Percentiles rank a stretch among this genome's conserved stretches.
These are phyloP conservation scores for Candida pini DNA, from an alignment of 805 yeast genomes.

Conservation along the genomic window DNA sequence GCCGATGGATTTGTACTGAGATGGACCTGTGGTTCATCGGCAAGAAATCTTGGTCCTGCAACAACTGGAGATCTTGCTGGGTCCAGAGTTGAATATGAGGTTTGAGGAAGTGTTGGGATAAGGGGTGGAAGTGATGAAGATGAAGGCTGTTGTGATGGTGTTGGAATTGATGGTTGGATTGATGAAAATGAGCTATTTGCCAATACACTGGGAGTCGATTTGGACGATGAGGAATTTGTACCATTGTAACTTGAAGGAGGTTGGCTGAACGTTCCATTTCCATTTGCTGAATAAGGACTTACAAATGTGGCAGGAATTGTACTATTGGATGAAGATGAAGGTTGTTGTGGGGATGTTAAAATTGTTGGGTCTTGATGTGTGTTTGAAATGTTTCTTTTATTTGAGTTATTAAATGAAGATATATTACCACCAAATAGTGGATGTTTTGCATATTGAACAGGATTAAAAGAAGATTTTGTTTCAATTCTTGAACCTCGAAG, in stretches of 20 bases:
- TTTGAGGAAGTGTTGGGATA: not conserved
- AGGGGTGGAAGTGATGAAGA: slow-evolving; percentile 1
- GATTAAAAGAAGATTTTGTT: slow-evolving; percentile 41
- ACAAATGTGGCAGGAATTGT: not conserved
- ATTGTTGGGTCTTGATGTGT: no score
- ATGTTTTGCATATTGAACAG: slow-evolving; percentile 68
- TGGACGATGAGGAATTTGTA: not conserved
- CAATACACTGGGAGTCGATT: no score
- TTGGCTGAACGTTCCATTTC: not conserved
- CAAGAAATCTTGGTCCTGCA: slow-evolving; percentile 24
- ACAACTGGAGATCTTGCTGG: slow-evolving; percentile 17
- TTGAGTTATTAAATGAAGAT: not conserved
- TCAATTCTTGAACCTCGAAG: slow-evolving; percentile 33
- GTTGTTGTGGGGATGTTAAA: not conserved
- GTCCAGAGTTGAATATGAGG: slow-evolving; percentile 21
- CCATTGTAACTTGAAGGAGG: not conserved
- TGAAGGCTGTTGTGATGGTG: not conserved
- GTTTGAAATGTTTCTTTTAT: slow-evolving; percentile 2
- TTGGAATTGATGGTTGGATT: not conserved
- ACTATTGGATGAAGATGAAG: not conserved
- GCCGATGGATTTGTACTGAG: slow-evolving; percentile 9
- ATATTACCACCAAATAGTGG: slow-evolving; percentile 51
- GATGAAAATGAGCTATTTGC: not conserved
- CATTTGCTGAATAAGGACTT: not conserved
- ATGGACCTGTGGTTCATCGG: no score